Evolutionary conservation across 805 yeast genomes (phyloP), one percentile per base, ranked within the genome.

Genomic region (Scheffersomyces lignosus): DNA sequence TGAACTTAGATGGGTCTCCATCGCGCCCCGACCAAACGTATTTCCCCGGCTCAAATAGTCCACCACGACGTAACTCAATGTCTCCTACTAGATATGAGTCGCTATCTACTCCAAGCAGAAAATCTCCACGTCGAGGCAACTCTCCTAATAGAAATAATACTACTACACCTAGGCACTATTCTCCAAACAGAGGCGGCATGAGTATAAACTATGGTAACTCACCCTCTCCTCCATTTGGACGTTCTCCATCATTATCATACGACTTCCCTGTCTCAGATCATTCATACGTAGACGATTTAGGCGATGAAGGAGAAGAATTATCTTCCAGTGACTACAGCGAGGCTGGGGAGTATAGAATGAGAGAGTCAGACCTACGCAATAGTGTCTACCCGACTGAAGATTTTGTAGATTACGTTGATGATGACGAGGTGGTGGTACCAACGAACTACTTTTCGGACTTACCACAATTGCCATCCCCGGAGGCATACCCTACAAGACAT

Each of bases 171-270:
- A n/a, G n/a, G n/a, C n/a, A n/a, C n/a, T n/a, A n/a, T n/a, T n/a
- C n/a, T n/a, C n/a, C n/a, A n/a, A n/a, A n/a, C n/a, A n/a, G n/a
- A n/a, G n/a, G n/a, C n/a, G n/a, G n/a, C n/a, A n/a, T n/a, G n/a
- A n/a, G n/a, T n/a, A n/a, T n/a, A n/a, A n/a, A n/a, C n/a, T n/a
- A n/a, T n/a, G 50, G 58, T 36, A 33, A 60, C 17, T 60, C 66
- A 0, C 61, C 65, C 0, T 59, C 67, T 10, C 65, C 69, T 1
- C 49, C 56, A 38, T 49, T 44, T 28, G 51, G 51, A 3, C 37
- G 55, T 17, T 51, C 62, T 6, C 60, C 64, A 1, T 49, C 62
- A 5, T 38, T 54, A 15, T 34, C 45, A 27, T 49, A 47, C 27
- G 44, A 40, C 8, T 26, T 34, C 18, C 8, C 24, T 9, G 10